phyloP scores from a whole-genome alignment of 1,284 basidiomycete species.

The Phenoliferia sp. region DNA sequence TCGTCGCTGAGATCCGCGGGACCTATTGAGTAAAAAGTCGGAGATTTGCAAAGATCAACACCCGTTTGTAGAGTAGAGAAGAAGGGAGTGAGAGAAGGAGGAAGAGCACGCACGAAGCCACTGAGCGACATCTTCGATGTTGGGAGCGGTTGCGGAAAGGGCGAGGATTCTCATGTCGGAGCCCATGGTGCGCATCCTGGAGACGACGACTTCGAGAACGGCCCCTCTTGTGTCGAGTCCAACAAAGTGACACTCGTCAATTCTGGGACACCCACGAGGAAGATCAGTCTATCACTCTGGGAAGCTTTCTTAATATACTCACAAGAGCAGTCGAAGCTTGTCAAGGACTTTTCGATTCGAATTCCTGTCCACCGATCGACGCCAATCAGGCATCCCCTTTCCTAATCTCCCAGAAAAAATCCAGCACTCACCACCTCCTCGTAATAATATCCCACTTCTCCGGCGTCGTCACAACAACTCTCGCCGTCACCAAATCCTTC shows the following conservation, averaged over 20 bases:
- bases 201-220: constrained; percentile 85
- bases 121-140: constrained; percentile 78
- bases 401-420: neutral
- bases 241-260: constrained; percentile 93
- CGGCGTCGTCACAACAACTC: constrained; percentile 65
- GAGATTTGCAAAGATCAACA: constrained; percentile 5
- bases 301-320: neutral
- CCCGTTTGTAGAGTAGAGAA: neutral
- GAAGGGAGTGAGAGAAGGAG: neutral
- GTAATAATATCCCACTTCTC: constrained; percentile 95
- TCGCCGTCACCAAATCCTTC: constrained; percentile 62
- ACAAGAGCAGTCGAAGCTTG: constrained; percentile 50
- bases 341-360: constrained; percentile 60
- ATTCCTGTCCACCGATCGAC: constrained; percentile 48
- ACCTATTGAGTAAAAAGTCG: neutral
- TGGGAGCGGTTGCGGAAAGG: constrained; percentile 90
- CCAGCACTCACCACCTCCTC: constrained; percentile 59
- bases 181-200: constrained; percentile 71
- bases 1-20: neutral
- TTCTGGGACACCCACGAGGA: constrained; percentile 41
- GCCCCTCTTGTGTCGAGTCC: constrained; percentile 76
- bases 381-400: neutral
- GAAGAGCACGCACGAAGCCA: constrained; percentile 63
- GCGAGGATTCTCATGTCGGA: constrained; percentile 57
- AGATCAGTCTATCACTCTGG: neutral